Conservation (phyloP, 345 rosid species). For the Fremontodendron californicum region DNA sequence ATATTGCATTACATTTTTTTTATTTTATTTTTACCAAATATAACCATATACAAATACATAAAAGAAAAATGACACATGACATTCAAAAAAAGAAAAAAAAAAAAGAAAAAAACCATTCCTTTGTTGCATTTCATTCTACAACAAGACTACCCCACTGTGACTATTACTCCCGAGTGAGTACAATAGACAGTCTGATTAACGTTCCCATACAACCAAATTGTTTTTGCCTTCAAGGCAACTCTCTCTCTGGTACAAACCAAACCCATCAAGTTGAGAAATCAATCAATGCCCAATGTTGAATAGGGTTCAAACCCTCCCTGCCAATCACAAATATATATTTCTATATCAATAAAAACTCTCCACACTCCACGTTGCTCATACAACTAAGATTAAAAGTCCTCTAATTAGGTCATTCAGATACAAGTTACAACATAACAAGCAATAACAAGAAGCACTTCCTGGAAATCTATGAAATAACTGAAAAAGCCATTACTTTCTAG, state of each 20-base stretch:
- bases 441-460: background rate
- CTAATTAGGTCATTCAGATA: background rate
- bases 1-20: too few species aligned
- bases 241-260: background rate
- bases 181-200: background rate
- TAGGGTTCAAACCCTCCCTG: constrained; percentile 83
- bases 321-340: constrained; percentile 19
- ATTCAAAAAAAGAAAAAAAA: too few species aligned
- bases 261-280: constrained; percentile 14
- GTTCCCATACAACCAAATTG: background rate
- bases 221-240: background rate
- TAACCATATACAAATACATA: too few species aligned
- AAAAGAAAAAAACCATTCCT: too few species aligned
- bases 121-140: too few species aligned
- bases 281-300: constrained; percentile 82
- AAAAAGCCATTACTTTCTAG: background rate
- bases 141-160: too few species aligned
- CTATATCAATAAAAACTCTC: constrained; percentile 27
- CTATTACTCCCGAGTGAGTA: too few species aligned
- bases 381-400: constrained; percentile 2
- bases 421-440: background rate
- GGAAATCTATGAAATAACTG: background rate
- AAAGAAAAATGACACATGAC: too few species aligned
- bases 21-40: too few species aligned
- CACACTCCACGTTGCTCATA: background rate